Evolutionary conservation across 768 basidiomycete species (phyloP).

Genomic region (Lactarius trivialis): DNA sequence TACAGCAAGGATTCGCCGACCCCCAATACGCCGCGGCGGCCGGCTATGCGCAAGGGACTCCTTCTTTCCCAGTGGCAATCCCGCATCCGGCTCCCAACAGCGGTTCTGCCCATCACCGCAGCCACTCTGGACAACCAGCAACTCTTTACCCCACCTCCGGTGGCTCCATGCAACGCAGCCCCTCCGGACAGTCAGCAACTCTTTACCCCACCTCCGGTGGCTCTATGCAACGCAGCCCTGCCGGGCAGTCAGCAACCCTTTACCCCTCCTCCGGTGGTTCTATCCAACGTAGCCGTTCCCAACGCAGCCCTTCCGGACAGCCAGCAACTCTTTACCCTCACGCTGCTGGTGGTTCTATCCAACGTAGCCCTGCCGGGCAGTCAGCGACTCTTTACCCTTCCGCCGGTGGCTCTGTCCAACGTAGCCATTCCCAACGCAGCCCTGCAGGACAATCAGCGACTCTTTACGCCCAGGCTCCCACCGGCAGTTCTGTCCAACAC

Average conservation of each 20-base stretch:
- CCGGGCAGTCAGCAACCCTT: background rate
- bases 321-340: too few relatives aligned
- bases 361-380: background rate
- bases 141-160: background rate
- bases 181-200: too few relatives aligned
- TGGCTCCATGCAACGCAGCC: background rate
- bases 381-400: background rate
- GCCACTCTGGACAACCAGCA: too few relatives aligned
- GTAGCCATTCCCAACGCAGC: too few relatives aligned
- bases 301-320: too few relatives aligned
- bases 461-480: background rate
- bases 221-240: background rate
- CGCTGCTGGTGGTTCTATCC: background rate
- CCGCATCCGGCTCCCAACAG: too few relatives aligned
- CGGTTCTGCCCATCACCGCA: too few relatives aligned
- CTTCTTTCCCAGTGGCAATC: background rate
- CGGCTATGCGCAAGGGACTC: background rate
- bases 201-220: background rate
- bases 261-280: background rate
- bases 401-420: background rate
- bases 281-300: background rate
- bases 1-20: background rate
- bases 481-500: background rate
- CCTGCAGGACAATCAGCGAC: background rate
- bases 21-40: too few relatives aligned